A percentile compares a stretch with the other conserved stretches of the same genome.
Evolutionary conservation across 2,329 filamentous ascomycete genomes (phyloP).

Genomic region (Ophiostoma quercus): DNA sequence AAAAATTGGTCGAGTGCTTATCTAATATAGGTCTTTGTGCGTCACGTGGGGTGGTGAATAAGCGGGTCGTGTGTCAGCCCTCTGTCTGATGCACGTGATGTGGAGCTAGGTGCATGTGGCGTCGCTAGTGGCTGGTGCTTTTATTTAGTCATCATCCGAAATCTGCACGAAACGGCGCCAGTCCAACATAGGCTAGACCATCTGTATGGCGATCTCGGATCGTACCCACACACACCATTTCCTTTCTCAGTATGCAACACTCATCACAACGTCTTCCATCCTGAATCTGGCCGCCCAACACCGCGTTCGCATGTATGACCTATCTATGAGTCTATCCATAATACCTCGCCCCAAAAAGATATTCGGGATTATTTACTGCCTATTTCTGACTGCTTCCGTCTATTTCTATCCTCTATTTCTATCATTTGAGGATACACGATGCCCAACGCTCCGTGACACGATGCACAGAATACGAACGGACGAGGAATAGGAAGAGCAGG

Average conservation of each 20-base stretch:
- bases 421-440: background rate
- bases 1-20: constrained; percentile 9
- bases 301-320: too few relatives aligned
- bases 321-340: too few relatives aligned
- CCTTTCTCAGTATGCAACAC: too few relatives aligned
- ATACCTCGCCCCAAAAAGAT: too few relatives aligned
- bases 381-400: too few relatives aligned
- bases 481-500: too few relatives aligned
- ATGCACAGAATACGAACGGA: constrained; percentile 19
- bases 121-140: background rate
- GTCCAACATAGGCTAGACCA: background rate
- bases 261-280: too few relatives aligned
- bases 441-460: background rate
- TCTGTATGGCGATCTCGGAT: background rate
- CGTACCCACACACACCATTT: background rate
- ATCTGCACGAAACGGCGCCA: background rate
- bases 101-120: background rate
- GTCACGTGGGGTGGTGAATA: constrained; percentile 9
- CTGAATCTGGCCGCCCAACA: too few relatives aligned
- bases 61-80: background rate
- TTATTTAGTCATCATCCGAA: background rate
- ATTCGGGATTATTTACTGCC: too few relatives aligned
- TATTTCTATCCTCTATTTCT: too few relatives aligned
- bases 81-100: background rate
- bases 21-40: constrained; percentile 10